Conservation (phyloP, 2,329 filamentous ascomycete species). For the Pseudocercospora pini-densiflorae region DNA sequence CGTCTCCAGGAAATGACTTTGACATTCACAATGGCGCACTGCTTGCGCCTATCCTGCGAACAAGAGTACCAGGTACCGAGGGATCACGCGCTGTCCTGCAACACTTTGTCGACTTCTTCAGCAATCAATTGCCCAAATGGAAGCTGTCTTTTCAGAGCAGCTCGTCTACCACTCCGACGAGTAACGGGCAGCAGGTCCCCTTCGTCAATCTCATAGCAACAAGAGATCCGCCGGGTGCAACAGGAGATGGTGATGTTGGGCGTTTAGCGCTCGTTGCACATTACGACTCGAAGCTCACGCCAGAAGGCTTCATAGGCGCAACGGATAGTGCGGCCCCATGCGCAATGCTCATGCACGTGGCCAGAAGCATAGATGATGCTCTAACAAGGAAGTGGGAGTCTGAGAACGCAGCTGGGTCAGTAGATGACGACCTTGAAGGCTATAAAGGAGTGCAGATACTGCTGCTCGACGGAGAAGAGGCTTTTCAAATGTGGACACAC, state of each 20-base stretch:
- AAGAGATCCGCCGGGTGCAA: conserved; percentile 83
- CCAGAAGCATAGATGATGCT: conserved; percentile 77
- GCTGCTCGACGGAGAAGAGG: conserved; percentile 92
- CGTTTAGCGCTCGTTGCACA: conserved; percentile 88
- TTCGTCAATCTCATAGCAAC: conserved; percentile 87
- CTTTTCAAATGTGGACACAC: conserved; percentile 78
- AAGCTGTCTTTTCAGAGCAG: conserved; percentile 83
- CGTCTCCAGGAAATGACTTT: conserved; percentile 69
- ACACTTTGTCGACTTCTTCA: conserved; percentile 86
- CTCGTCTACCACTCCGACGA: conserved; percentile 79
- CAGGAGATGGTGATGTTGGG: conserved; percentile 70
- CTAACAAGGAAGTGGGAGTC: conserved; percentile 80
- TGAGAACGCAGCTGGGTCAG: conserved; percentile 60
- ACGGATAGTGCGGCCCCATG: conserved; percentile 94
- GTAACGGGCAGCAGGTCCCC: conserved; percentile 71
- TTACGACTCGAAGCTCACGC: conserved; percentile 83
- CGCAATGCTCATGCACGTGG: conserved; percentile 88
- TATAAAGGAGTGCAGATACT: conserved; percentile 86
- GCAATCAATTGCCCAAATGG: conserved; percentile 75
- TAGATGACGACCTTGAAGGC: conserved; percentile 64
- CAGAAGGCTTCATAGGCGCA: conserved; percentile 87
- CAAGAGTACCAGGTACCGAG: conserved; percentile 85
- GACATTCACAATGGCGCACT: conserved; percentile 76
- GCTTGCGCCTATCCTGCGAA: conserved; percentile 82
- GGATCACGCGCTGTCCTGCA: conserved; percentile 73